Evolutionary conservation across 129 eudicot species (phyloP).

Genomic region (Calendula officinalis): DNA sequence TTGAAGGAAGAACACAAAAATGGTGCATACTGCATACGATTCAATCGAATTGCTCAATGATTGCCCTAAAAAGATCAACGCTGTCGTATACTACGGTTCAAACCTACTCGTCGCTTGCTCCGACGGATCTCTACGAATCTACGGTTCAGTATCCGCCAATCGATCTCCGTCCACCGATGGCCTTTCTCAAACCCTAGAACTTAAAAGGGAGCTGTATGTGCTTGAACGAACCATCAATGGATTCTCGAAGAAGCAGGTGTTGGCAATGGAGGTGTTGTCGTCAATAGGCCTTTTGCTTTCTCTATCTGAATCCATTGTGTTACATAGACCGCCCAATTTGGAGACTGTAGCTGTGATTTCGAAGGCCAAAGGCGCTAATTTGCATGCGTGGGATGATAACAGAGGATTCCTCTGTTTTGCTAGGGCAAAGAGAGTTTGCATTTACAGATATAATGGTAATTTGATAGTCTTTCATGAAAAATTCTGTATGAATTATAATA

Average conservation of each 20-base stretch:
- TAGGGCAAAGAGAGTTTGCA: conserved; percentile 78
- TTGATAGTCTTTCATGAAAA: background rate
- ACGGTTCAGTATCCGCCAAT: conserved; percentile 55
- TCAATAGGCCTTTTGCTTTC: conserved; percentile 74
- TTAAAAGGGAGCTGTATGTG: conserved; percentile 56
- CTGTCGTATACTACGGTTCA: conserved; percentile 61
- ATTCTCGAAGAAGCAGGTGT: conserved; percentile 66
- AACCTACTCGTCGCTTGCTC: conserved; percentile 65
- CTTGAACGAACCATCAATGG: conserved; percentile 67
- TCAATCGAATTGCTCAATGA: conserved; percentile 50
- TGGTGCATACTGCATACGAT: conserved; percentile 96
- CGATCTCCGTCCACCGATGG: conserved; percentile 16
- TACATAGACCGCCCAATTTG: conserved; percentile 69
- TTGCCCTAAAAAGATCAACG: conserved; percentile 71
- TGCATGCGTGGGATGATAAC: conserved; percentile 76
- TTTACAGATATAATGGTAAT: conserved; percentile 79
- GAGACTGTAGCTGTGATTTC: conserved; percentile 78
- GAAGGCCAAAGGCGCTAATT: conserved; percentile 90
- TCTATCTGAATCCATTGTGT: conserved; percentile 76
- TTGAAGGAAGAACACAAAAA: conserved; percentile 26
- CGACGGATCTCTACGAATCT: conserved; percentile 82
- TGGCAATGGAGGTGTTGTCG: conserved; percentile 64
- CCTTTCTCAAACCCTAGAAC: conserved; percentile 38
- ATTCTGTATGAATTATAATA: background rate
- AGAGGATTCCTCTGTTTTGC: conserved; percentile 84